phyloP scores from a whole-genome alignment of 345 rosid species.

The Acer campestre region DNA sequence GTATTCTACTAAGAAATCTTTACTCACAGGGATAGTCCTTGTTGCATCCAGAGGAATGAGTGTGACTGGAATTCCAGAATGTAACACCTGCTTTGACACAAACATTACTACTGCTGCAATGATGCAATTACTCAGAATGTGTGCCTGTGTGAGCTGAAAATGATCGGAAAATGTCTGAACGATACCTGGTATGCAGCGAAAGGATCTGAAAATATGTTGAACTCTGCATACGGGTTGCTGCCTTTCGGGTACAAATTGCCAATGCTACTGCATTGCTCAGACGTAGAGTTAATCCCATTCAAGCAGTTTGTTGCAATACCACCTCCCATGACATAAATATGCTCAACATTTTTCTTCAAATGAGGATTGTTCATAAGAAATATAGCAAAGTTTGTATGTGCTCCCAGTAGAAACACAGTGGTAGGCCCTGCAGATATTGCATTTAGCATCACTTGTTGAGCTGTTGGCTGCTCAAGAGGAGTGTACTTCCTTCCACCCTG shows the following conservation, averaged over 20 bases:
- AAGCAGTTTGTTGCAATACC: constrained; percentile 7
- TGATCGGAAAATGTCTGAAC: neutral
- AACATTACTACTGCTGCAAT: neutral
- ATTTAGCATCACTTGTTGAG: constrained; percentile 25
- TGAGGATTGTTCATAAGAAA: constrained; percentile 34
- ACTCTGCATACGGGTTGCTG: constrained; percentile 33
- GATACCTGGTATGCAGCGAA: constrained; percentile 30
- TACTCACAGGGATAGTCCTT: constrained; percentile 64
- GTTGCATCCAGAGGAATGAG: constrained; percentile 92
- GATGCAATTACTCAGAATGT: no score
- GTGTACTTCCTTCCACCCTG: constrained; percentile 30
- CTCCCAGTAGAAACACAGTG: constrained; percentile 22
- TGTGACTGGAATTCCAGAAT: constrained; percentile 83
- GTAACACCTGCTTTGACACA: constrained; percentile 56
- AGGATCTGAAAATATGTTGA: constrained; percentile 29
- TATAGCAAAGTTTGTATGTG: constrained; percentile 26
- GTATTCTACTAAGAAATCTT: constrained; percentile 58
- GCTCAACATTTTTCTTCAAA: constrained; percentile 30
- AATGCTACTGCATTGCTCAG: neutral
- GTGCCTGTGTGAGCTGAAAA: neutral
- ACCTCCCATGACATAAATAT: constrained; percentile 35
- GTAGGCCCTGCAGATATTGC: constrained; percentile 29
- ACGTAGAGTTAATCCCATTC: neutral
- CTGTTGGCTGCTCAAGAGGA: constrained; percentile 31
- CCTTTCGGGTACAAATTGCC: constrained; percentile 17